Evolutionary conservation across 371 early-diverging fungal species (phyloP), one percentile per base, ranked within the genome.

Genomic region (Mucor irregularis): DNA sequence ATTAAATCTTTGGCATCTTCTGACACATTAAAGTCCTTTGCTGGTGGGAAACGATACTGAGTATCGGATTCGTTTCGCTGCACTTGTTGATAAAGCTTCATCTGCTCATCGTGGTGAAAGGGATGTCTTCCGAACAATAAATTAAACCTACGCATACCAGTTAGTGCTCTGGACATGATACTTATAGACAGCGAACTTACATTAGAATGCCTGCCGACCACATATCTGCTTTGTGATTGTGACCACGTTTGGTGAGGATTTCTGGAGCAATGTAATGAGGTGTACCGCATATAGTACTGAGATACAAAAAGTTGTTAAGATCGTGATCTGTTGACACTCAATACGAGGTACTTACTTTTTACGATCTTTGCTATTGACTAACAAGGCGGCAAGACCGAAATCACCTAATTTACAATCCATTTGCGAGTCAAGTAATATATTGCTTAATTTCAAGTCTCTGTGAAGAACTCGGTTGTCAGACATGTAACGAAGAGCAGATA

Each of bases 201-300:
- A 97, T 85, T 26, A 99, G 85, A 4, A 99, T 89, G 22, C 99
- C 99, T 2, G 98, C 68, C 4, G 97, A 93, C 99, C 99, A 99
- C 52, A 99, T 86, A 66, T 99, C 99, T 8, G 91, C 99, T 62
- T 95, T 96, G 70, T 86, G 96, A 48, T 96, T 91, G 71, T 99
- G 99, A 2, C 39, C 60, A 21, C 19, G n/a, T 43, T 88, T 86
- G 46, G 89, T 89, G 59, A 89, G 92, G 52, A 96, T 90, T 74
- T 97, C 98, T 10, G 97, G 96, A 16, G 98, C 98, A 74, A 99
- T 96, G 62, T 96, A 97, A 71, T 98, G 97, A 0, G 96, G 95
- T 1, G 99, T 98, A 7, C 99, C 99, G 6, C 54, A 62, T 24
- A 55, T 45, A 19, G 51, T 61, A 47, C 37, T 39, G 48, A n/a